phyloP scores from a whole-genome alignment of 495 filamentous ascomycete genomes.

The Parathielavia appendiculata region DNA sequence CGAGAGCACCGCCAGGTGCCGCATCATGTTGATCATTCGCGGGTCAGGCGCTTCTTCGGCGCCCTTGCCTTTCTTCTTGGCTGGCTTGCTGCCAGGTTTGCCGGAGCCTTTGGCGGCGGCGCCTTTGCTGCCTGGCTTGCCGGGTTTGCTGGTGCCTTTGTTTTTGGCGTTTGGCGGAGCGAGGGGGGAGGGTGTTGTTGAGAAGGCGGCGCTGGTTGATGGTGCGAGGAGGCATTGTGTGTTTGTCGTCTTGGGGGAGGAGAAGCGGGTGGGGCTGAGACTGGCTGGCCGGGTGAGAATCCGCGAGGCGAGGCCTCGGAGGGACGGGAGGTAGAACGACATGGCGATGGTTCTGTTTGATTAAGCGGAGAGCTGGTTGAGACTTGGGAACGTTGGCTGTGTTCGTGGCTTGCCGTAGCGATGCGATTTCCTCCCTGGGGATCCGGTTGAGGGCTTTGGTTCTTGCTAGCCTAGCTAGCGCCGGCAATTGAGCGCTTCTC shows the following conservation, averaged over 20 bases:
- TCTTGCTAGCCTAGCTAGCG: background rate
- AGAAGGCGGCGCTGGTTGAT: conserved; percentile 9
- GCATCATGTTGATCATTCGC: conserved; percentile 31
- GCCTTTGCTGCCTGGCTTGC: background rate
- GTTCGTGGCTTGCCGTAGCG: background rate
- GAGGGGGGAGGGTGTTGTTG: conserved; percentile 12
- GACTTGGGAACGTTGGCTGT: too few relatives aligned
- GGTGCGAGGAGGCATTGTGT: conserved; percentile 12
- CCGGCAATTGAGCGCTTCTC: background rate
- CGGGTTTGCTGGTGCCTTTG: conserved; percentile 1
- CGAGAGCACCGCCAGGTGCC: conserved; percentile 27
- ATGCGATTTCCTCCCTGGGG: too few relatives aligned
- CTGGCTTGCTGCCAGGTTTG: background rate
- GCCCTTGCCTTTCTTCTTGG: conserved; percentile 22
- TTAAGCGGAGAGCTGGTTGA: background rate
- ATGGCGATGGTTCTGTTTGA: conserved; percentile 13
- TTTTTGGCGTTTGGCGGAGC: conserved; percentile 7
- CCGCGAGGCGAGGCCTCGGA: conserved; percentile 30
- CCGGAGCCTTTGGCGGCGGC: background rate
- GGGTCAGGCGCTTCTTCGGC: conserved; percentile 22
- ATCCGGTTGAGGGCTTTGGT: background rate
- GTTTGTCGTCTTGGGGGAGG: background rate
- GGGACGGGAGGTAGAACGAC: conserved; percentile 21
- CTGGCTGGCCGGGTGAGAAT: conserved; percentile 18
- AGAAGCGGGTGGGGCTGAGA: conserved; percentile 3